Base-by-base conservation (phyloP, 176 grass and related monocot species). In the Eragrostis curvula region DNA sequence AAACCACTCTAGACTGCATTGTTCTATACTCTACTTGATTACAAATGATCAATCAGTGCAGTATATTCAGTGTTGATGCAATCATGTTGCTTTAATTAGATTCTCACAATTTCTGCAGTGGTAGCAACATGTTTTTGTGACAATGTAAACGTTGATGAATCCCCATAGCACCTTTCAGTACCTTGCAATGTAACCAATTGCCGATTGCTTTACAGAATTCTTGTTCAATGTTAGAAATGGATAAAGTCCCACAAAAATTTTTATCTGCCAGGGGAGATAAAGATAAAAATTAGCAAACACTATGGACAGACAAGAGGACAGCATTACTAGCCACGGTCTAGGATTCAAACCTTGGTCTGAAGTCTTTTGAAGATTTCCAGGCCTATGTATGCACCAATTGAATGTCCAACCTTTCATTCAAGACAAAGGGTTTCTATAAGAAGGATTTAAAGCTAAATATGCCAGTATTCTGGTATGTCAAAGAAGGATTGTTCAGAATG, bases 171-270 rank as follows among this genome's bases (percentile, higher is more conserved):
- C 45, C 70, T 84, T 73, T 84, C 25, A 27, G 52, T 98, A 95
- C 92, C 92, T 89, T 81, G 92, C 81, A 25, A 95, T 70, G 70
- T 75, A 89, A 47, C 86, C 88, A 77, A 91, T 98, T 76, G 78
- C 66, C 47, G 95, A 89, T 81, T 95, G 95, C 45, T 75, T 81
- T 36, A 61, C 57, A 81, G 92, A 94, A 78, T 53, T 86, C 71
- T 86, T 98, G 83, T 98, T 91, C 77, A 95, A 49, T 70, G 88
- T 88, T 77, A 98, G 74, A 92, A 98, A 98, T 88, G 95, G 95
- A 91, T 98, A 98, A 52, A 98, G 92, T 24, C 95, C 95, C 42
- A 95, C 66, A 78, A 74, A 49, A 87, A 83, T 21, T 12, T 68
- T 89, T 21, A 95, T 83, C 95, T 98, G 88, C 60, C 84, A 91